A percentile compares a stretch with the other conserved stretches of the same genome.
Conservation (phyloP, 352 stramenopile species). For the Globisporangium recalcitrans region DNA sequence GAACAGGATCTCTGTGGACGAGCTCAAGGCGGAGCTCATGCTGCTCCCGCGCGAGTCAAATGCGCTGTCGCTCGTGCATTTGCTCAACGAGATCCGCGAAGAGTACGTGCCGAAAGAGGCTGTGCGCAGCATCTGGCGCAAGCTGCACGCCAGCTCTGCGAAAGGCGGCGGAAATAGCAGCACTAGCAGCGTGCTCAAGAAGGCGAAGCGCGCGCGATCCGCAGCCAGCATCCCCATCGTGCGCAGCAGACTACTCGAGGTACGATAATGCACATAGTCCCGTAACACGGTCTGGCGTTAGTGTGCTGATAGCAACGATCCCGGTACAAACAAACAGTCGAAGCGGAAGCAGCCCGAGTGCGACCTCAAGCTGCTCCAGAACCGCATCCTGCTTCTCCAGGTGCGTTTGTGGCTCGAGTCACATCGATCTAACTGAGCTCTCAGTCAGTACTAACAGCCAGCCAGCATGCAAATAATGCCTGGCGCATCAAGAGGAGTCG, state of each 20-base stretch:
- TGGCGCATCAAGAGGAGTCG: conserved; percentile 57
- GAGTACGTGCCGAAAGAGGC: conserved; percentile 47
- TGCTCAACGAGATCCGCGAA: conserved; percentile 45
- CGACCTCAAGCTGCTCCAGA: conserved; percentile 68
- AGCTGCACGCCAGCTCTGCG: conserved; percentile 18
- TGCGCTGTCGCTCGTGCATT: conserved; percentile 31
- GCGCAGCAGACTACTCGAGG: conserved; percentile 46
- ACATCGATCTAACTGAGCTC: no score
- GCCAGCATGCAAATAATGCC: neutral
- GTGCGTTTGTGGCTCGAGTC: conserved; percentile 15
- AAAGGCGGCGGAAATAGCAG: neutral
- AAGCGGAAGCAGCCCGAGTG: conserved; percentile 73
- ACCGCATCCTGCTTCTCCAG: conserved; percentile 62
- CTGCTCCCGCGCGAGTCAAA: conserved; percentile 30
- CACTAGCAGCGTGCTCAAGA: conserved; percentile 8
- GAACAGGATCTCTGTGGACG: conserved; percentile 31
- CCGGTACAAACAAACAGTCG: conserved; percentile 22
- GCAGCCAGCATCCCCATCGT: conserved; percentile 43
- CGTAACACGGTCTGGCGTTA: neutral
- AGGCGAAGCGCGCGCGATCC: conserved; percentile 31
- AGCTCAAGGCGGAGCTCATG: conserved; percentile 28
- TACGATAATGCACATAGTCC: neutral
- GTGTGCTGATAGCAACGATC: neutral
- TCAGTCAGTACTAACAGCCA: no score
- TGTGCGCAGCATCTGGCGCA: conserved; percentile 48